A percentile compares a stretch with the other conserved stretches of the same genome.
phyloP scores from a whole-genome alignment of 805 yeast species.

The Candida ipomoeae region DNA sequence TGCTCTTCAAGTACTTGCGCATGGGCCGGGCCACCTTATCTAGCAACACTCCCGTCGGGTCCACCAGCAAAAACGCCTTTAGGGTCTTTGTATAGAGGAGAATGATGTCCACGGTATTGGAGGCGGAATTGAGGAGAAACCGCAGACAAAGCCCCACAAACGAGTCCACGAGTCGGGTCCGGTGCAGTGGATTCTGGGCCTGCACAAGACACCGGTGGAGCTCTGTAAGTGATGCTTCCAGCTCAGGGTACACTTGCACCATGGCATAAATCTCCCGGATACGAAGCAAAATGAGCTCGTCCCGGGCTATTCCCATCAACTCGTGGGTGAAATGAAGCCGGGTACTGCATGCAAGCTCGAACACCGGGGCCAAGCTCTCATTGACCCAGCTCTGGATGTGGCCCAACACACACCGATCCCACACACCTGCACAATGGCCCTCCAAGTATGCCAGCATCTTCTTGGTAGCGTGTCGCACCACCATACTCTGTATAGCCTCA shows the following conservation, averaged over 20 bases:
- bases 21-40: slow-evolving; percentile 78
- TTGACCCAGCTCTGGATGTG: slow-evolving; percentile 36
- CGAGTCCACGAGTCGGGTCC: slow-evolving; percentile 47
- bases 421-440: slow-evolving; percentile 27
- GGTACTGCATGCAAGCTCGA: slow-evolving; percentile 13
- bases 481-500: slow-evolving; percentile 15
- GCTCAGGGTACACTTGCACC: slow-evolving; percentile 49
- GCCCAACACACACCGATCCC: slow-evolving; percentile 37
- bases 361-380: slow-evolving; percentile 35
- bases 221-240: slow-evolving; percentile 54
- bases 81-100: slow-evolving; percentile 67
- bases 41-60: slow-evolving; percentile 79
- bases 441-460: slow-evolving; percentile 32
- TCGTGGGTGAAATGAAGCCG: slow-evolving; percentile 16
- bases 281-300: slow-evolving; percentile 44
- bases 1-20: slow-evolving; percentile 60
- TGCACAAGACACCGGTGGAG: slow-evolving; percentile 43
- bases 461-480: slow-evolving; percentile 36
- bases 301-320: slow-evolving; percentile 34
- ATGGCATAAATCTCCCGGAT: slow-evolving; percentile 57
- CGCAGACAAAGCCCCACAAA: slow-evolving; percentile 45
- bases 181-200: slow-evolving; percentile 31
- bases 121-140: slow-evolving; percentile 70
- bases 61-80: slow-evolving; percentile 67
- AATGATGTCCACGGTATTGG: slow-evolving; percentile 70